Evolutionary conservation across 352 stramenopile species (phyloP).

Genomic region (Phytophthora rubi): DNA sequence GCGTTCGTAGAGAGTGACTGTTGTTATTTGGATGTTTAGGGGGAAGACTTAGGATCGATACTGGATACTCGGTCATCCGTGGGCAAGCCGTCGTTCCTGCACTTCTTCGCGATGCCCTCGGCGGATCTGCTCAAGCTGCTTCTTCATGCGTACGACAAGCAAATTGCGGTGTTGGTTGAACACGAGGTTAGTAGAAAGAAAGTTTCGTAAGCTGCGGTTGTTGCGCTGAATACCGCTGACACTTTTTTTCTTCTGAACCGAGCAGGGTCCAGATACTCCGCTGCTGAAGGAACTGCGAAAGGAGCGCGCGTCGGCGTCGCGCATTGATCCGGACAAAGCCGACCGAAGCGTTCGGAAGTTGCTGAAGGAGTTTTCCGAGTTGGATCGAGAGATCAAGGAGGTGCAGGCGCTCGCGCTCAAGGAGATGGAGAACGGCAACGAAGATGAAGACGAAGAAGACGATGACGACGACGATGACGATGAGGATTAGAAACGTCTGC

Average conservation of each 20-base stretch:
- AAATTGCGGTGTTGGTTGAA: conserved; percentile 79
- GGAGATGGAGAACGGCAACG: conserved; percentile 47
- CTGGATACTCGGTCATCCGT: conserved; percentile 70
- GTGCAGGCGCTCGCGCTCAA: conserved; percentile 66
- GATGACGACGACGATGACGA: conserved; percentile 37
- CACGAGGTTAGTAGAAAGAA: conserved; percentile 57
- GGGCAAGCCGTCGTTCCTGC: conserved; percentile 84
- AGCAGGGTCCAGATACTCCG: conserved; percentile 52
- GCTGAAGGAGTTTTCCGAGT: conserved; percentile 76
- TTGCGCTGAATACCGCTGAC: conserved; percentile 16
- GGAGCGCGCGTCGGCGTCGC: conserved; percentile 53
- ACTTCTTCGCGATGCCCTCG: conserved; percentile 83
- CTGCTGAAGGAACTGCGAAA: conserved; percentile 75
- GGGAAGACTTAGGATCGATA: conserved; percentile 87
- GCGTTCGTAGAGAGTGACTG: no score
- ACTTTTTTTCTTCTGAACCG: background rate
- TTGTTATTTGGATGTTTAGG: conserved; percentile 31
- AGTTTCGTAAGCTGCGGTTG: background rate
- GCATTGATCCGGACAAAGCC: conserved; percentile 71
- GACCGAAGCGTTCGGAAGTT: conserved; percentile 70
- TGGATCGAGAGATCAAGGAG: conserved; percentile 72
- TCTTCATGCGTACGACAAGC: conserved; percentile 81
- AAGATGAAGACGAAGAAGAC: conserved; percentile 45
- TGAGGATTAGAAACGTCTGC: conserved; percentile 28
- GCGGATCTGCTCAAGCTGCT: conserved; percentile 76